phyloP scores from a whole-genome alignment of 1,284 basidiomycete genomes.

The Singerocomus rubriflavus region DNA sequence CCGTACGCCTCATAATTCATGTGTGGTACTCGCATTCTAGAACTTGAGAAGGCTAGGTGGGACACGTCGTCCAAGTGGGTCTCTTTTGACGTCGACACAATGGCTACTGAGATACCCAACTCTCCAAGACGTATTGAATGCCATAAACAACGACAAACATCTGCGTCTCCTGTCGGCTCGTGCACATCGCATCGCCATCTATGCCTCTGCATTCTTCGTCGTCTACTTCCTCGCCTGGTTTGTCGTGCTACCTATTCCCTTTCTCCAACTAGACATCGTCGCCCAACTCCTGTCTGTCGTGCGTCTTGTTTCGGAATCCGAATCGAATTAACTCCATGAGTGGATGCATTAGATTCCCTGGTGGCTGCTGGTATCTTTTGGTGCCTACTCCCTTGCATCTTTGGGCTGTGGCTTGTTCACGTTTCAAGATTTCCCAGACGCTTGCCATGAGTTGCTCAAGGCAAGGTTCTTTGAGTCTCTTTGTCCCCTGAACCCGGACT shows the following conservation, averaged over 20 bases:
- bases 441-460: conserved; percentile 63
- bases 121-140: no score
- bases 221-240: conserved; percentile 48
- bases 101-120: no score
- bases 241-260: conserved; percentile 51
- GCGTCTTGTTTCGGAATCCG: not conserved
- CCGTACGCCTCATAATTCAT: no score
- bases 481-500: not conserved
- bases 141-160: not conserved
- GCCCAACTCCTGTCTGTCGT: conserved; percentile 55
- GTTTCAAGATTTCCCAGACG: conserved; percentile 73
- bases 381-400: conserved; percentile 69
- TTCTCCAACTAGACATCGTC: conserved; percentile 45
- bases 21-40: no score
- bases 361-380: conserved; percentile 75
- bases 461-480: conserved; percentile 36
- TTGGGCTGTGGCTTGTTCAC: conserved; percentile 71
- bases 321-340: not conserved
- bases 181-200: conserved; percentile 22
- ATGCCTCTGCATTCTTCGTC: conserved; percentile 9
- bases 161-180: conserved; percentile 11
- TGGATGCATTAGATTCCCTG: conserved; percentile 58
- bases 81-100: no score
- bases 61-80: no score
- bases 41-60: no score